Conservation (phyloP, 2,329 filamentous ascomycete species). For the Zymoseptoria brevis region DNA sequence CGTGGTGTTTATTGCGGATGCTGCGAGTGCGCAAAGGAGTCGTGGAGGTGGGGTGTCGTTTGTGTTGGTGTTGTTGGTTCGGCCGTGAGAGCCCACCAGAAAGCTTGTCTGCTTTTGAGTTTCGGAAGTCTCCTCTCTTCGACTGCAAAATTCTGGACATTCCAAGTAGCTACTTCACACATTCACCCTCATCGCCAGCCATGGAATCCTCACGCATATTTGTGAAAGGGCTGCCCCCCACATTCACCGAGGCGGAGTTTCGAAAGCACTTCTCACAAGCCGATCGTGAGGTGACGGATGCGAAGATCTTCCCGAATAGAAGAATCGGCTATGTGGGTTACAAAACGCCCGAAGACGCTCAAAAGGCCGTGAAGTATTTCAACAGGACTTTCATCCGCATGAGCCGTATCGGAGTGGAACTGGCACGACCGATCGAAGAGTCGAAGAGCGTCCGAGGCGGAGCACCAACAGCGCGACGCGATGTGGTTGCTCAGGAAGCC, state of each 20-base stretch:
- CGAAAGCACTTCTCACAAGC: conserved; percentile 73
- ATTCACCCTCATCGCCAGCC: not conserved
- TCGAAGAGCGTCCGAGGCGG: conserved; percentile 20
- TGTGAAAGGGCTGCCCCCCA: conserved; percentile 69
- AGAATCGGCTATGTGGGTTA: conserved; percentile 95
- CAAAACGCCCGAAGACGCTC: conserved; percentile 71
- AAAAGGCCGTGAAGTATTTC: conserved; percentile 84
- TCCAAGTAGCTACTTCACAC: not conserved
- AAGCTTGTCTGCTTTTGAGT: not conserved
- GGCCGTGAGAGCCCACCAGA: not conserved
- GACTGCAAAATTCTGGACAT: not conserved
- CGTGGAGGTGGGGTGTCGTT: not conserved
- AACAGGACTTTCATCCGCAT: conserved; percentile 92
- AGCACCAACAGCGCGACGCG: conserved; percentile 13
- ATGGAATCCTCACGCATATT: conserved; percentile 73
- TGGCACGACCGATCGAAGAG: conserved; percentile 65
- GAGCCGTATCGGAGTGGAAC: conserved; percentile 85
- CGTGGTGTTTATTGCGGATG: not conserved
- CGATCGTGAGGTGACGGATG: conserved; percentile 73
- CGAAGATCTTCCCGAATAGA: conserved; percentile 81
- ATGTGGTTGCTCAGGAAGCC: conserved; percentile 11
- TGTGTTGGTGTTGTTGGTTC: not conserved
- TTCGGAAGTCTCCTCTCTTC: not conserved
- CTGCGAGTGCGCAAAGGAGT: not conserved
- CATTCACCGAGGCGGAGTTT: conserved; percentile 75